Evolutionary conservation across 352 stramenopile species (phyloP), one percentile per base, ranked within the genome.

Genomic region (Pythium dissotocum): DNA sequence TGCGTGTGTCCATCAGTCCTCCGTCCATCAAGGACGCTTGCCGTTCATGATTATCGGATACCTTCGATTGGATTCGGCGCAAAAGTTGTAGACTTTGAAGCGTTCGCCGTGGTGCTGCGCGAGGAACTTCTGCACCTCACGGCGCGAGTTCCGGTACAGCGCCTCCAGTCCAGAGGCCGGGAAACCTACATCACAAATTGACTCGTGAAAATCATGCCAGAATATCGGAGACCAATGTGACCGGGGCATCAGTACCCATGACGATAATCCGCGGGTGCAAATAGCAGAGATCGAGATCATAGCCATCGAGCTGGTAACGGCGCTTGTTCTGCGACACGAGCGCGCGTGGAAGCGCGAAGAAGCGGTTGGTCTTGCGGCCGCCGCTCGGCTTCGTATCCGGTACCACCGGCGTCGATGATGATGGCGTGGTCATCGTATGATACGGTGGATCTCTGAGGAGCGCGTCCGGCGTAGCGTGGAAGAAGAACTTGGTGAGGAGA

Each of bases 81-180:
- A 93, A 42, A 93, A 93, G 60, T 93, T 93, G 68, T 83, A 93
- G 40, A 93, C 83, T 60, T 89, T 86, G 73, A 90, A 93, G 24
- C 75, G 59, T n/a, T 73, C 72, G 12, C 57, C 40, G 53, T 93
- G 82, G 26, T 72, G 77, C 21, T 82, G 48, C 30, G 85, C 68
- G 40, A 93, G 67, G 26, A 93, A 79, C 46, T 76, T 61, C 58
- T 82, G 71, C 38, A 93, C 82, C 38, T 91, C 79, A 0, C 69
- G 71, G 2, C 85, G 76, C 18, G 85, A 82, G 55, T 93, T 93
- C 6, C 85, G 78, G 52, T 84, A 91, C 61, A 84, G 46, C 46
- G 73, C 66, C 67, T 93, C 85, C 10, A 90, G 49, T 1, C 85
- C 85, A 0, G 82, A 61, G 0, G 82, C 77, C 4, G 85, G 85